phyloP scores from a whole-genome alignment of 2,329 filamentous ascomycete genomes.

The Hirsutella minnesotensis region DNA sequence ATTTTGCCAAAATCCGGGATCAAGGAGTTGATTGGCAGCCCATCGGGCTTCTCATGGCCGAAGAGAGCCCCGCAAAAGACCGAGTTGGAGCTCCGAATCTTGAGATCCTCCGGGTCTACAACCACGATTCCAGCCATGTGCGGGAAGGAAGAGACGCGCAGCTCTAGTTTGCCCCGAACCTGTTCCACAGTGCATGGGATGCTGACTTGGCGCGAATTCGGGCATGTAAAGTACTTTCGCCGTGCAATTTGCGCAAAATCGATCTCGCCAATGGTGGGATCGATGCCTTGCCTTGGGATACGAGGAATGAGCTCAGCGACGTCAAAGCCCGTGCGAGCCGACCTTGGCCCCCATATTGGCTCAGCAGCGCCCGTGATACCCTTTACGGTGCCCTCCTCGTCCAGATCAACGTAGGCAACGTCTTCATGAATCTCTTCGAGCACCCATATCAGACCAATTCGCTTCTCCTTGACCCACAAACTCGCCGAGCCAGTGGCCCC shows the following conservation, averaged over 20 bases:
- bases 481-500: conserved; percentile 85
- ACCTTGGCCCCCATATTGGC: conserved; percentile 72
- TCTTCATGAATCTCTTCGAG: conserved; percentile 96
- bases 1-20: conserved; percentile 83
- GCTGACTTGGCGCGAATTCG: conserved; percentile 63
- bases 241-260: conserved; percentile 66
- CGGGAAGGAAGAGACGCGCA: conserved; percentile 86
- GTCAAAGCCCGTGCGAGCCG: conserved; percentile 55
- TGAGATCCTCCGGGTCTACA: conserved; percentile 64
- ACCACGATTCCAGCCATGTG: conserved; percentile 97
- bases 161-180: conserved; percentile 53
- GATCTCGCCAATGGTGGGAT: conserved; percentile 56
- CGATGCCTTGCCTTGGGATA: conserved; percentile 66
- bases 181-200: conserved; percentile 77
- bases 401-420: conserved; percentile 63
- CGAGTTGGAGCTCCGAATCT: conserved; percentile 84
- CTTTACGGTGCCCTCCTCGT: conserved; percentile 64
- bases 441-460: conserved; percentile 90
- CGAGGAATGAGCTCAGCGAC: conserved; percentile 70
- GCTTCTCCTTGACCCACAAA: conserved; percentile 97
- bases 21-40: conserved; percentile 64
- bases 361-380: conserved; percentile 64
- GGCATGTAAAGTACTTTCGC: conserved; percentile 73
- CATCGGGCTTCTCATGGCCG: conserved; percentile 74
- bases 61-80: conserved; percentile 91